Base-by-base conservation (phyloP, 2,329 filamentous ascomycete genomes). In the Paecilomyces dactylethromorphus region DNA sequence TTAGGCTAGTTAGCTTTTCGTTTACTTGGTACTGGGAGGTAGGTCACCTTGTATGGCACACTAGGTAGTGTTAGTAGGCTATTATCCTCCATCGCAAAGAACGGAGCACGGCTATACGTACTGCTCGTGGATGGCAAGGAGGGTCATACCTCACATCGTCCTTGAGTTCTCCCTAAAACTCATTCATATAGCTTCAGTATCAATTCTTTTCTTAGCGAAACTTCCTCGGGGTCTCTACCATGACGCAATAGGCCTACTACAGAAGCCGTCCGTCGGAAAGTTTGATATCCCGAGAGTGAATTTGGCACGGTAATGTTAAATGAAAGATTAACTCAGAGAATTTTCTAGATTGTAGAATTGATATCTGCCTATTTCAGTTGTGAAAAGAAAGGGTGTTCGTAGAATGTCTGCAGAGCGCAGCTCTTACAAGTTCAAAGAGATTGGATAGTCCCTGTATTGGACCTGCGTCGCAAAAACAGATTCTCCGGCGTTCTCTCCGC, bases 31-130 rank as follows among this genome's bases (percentile, higher is more conserved):
- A 7, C 32, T 45, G 7, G 55, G n/a, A 26, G 33, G 11, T 50
- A 54, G 56, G 70, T 69, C 75, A 94, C 92, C 84, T 84, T 97
- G 92, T 61, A 97, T 96, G 8, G 90, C 91, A 76, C 92, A 97
- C 89, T 92, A 62, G 2, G 39, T 39, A 13, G 21, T 31, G 61
- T 72, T 51, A 70, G 65, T 54, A 56, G 53, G 52, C 31, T 52
- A 24, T 56, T 57, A 33, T n/a, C 21, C 8, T 51, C 7, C 39
- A 3, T 31, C 18, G 50, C 6, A n/a, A 13, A 53, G 26, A 31
- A 21, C 29, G 24, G 21, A 35, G 24, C 54, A 52, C 35, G 56
- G 58, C 45, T 26, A 60, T 53, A 82, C 87, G 74, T 77, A 92
- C 89, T 62, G 92, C 93, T 70, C 88, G 84, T 59, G 91, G 85